Base-by-base conservation (phyloP, 2,329 filamentous ascomycete species). In the Fusarium compactum region DNA sequence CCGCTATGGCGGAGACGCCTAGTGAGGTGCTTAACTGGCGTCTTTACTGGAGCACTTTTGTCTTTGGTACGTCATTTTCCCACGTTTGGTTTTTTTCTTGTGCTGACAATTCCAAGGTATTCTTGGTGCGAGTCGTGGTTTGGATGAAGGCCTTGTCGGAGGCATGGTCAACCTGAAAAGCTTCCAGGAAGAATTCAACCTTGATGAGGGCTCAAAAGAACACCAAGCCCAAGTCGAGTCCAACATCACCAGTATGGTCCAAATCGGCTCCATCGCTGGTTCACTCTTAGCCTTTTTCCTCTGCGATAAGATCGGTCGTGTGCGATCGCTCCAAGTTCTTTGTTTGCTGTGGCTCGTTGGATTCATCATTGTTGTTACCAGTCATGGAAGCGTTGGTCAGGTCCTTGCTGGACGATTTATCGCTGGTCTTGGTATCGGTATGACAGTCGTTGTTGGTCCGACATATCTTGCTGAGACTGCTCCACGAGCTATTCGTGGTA, bases 181-280 rank as follows among this genome's bases (percentile, higher is more conserved):
- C 56, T 91, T 91, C 74, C 83, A 87, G 64, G 71, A 78, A 1
- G 82, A 82, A 27, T 87, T 91, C 75, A 75, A 85, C 56, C 83
- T 87, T 38, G 78, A 81, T 27, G 80, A 82, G 8, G 85, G 87
- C 67, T 79, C 77, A 57, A 70, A 79, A 6, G 80, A 83, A 14
- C 83, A 86, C 43, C 82, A 84, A 70, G 87, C 89, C 48, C 87
- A 89, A 74, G 88, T 89, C 77, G 86, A 89, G 76, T 86, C 84
- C 62, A 92, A 92, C 75, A 89, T 92, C 56, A 89, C 89, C 1
- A 85, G 88, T 25, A 92, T 92, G 90, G 90, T 92, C 0, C 90
- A 92, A 75, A 87, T 92, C 70, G 90, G 90, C 18, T 89, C 85
- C 12, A 89, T 92, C 25, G 86, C 83, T 4, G 90, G 90, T 20